These are phyloP conservation scores for Spencermartinsiella ligniputridi DNA, from an alignment of 1,139 yeast genomes.

Conservation along the genomic window DNA sequence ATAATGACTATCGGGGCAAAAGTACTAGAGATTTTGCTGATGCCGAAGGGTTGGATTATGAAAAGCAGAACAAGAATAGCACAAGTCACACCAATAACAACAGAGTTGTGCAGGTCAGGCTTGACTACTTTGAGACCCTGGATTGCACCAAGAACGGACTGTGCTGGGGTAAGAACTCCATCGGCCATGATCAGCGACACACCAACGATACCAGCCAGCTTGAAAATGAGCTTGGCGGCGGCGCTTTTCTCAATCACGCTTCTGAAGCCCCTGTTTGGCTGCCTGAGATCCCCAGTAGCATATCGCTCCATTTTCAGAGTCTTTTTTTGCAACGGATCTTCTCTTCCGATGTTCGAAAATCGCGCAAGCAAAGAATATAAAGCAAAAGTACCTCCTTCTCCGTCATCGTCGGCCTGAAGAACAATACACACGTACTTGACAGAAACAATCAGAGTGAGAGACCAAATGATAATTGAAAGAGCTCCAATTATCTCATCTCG, in stretches of 20 bases:
- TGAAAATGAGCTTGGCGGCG: conserved; percentile 4
- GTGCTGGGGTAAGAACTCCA: conserved; percentile 59
- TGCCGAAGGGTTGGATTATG: conserved; percentile 45
- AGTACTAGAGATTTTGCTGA: conserved; percentile 24
- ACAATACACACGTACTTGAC: conserved; percentile 49
- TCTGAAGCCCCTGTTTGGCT: conserved; percentile 35
- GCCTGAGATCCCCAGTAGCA: conserved; percentile 28
- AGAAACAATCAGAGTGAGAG: conserved; percentile 50
- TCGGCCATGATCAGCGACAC: conserved; percentile 55
- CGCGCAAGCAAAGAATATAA: conserved; percentile 54
- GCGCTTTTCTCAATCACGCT: conserved; percentile 32
- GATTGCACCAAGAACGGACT: conserved; percentile 51
- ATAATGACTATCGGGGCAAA: conserved; percentile 53
- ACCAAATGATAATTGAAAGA: conserved; percentile 50
- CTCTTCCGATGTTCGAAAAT: conserved; percentile 43
- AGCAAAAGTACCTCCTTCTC: conserved; percentile 62
- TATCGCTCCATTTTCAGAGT: conserved; percentile 12
- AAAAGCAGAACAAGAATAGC: conserved; percentile 45
- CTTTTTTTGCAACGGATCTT: conserved; percentile 32
- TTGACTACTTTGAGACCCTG: conserved; percentile 42
- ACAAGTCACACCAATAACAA: conserved; percentile 41
- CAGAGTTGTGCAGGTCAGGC: conserved; percentile 37
- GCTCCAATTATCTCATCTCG: conserved; percentile 47
- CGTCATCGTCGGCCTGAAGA: conserved; percentile 47
- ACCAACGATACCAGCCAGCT: conserved; percentile 38